phyloP scores from a whole-genome alignment of 2,329 filamentous ascomycete genomes.

The Calonectria henricotiae region DNA sequence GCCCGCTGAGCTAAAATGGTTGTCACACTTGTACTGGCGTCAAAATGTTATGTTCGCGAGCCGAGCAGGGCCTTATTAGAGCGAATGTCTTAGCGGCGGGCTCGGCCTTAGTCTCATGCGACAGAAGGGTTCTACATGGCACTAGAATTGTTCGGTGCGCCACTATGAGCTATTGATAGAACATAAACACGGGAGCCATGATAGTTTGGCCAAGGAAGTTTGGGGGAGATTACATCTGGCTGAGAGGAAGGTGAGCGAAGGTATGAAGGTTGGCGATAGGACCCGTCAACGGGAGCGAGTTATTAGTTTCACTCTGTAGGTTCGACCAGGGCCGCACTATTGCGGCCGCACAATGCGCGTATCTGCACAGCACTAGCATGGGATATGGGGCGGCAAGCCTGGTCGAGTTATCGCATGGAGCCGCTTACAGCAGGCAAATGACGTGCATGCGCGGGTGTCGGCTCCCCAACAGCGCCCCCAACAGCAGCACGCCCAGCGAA shows the following conservation, averaged over 20 bases:
- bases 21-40: no score
- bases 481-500: not conserved
- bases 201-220: not conserved
- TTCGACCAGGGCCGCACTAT: not conserved
- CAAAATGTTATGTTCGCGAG: no score
- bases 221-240: not conserved
- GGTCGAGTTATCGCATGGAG: not conserved
- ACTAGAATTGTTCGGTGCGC: conserved; percentile 10
- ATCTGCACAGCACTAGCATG: not conserved
- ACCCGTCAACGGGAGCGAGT: not conserved
- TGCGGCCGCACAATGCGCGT: conserved; percentile 17
- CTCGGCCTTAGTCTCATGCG: not conserved
- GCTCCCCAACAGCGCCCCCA: not conserved
- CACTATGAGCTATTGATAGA: conserved; percentile 4
- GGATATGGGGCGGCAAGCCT: not conserved
- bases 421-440: conserved; percentile 4
- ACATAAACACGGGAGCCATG: not conserved
- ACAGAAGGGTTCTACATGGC: not conserved
- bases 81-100: not conserved
- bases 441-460: not conserved
- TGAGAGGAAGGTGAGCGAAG: not conserved
- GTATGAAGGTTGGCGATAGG: not conserved
- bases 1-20: no score
- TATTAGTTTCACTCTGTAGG: not conserved
- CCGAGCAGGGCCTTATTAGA: not conserved